phyloP scores from a whole-genome alignment of 2,329 filamentous ascomycete genomes.

The Ciborinia camelliae region DNA sequence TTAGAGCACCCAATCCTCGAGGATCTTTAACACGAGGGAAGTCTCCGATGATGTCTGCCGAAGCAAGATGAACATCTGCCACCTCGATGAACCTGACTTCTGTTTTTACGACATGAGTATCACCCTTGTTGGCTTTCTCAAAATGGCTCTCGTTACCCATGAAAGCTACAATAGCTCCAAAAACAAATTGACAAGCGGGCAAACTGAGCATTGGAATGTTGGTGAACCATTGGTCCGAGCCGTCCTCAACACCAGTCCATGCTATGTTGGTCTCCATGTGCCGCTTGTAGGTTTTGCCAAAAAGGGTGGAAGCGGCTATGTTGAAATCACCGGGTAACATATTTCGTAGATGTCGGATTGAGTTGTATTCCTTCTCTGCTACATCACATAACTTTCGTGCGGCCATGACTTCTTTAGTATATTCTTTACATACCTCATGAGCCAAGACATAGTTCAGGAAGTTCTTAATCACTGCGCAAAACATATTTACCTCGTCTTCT shows the following conservation, averaged over 20 bases:
- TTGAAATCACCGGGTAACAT: conserved; percentile 77
- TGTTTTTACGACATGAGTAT: conserved; percentile 44
- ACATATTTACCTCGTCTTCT: conserved; percentile 51
- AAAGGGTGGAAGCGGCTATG: conserved; percentile 66
- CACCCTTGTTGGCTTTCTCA: conserved; percentile 33
- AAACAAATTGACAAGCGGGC: conserved; percentile 43
- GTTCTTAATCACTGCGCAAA: conserved; percentile 69
- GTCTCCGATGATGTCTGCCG: conserved; percentile 41
- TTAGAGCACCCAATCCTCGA: conserved; percentile 36
- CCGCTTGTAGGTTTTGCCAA: conserved; percentile 47
- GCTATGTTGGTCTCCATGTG: conserved; percentile 20
- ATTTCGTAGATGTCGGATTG: conserved; percentile 49
- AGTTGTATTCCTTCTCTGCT: conserved; percentile 64
- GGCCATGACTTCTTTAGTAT: conserved; percentile 60
- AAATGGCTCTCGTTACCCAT: conserved; percentile 38
- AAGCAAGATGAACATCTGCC: conserved; percentile 47
- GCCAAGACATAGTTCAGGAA: conserved; percentile 85
- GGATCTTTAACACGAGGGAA: conserved; percentile 45
- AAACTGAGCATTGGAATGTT: conserved; percentile 31
- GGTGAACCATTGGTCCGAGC: conserved; percentile 20
- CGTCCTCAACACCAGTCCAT: conserved; percentile 31
- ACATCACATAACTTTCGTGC: conserved; percentile 65
- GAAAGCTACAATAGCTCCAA: conserved; percentile 46
- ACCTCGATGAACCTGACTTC: conserved; percentile 61
- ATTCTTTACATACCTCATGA: conserved; percentile 84